Base-by-base conservation (phyloP, 1,139 yeast species). In the Zygosaccharomyces pseudobailii region DNA sequence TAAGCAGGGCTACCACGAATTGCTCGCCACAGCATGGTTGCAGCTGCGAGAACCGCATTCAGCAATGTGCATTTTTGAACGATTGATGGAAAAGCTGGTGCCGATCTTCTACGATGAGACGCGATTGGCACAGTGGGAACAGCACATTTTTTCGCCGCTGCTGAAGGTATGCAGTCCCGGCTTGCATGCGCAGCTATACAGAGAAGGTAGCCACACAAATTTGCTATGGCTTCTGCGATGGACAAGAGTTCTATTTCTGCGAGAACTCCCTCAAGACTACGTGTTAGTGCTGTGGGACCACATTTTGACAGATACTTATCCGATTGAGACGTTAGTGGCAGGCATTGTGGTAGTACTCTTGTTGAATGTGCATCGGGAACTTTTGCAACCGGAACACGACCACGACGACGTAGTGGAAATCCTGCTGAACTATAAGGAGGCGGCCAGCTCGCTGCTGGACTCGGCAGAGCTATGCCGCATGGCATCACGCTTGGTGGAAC, bases 1-100 rank as follows among this genome's bases (percentile, higher is more conserved):
- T 61, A 81, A 78, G 55, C 90, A 84, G 59, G 90, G 90, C 0
- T 71, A 79, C 52, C 90, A 84, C 63, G 90, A 84, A 59, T 69
- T 84, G 10, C 69, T 81, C 52, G 89, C 87, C 1, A 61, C 82
- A 48, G 68, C 84, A 2, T 82, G 74, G 58, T 64, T 79, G 48
- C 76, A 74, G 50, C 52, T 81, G n/a, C 62, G 68, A 51, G 41
- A 41, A 36, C 58, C 56, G 46, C 47, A 57, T 6, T 60, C 64
- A 30, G 57, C 65, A 0, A 59, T 65, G 39, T 55, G 58, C 43
- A 58, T 66, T 4, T 68, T 66, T 48, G 62, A 59, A 9, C 59
- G 60, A 24, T 47, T 68, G 31, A 67, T 69, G 72, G 65, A 59
- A 23, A 59, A 55, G 42, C 37, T 61, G 37, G 51, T 47, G 10